phyloP scores from a whole-genome alignment of 2,329 filamentous ascomycete genomes.

The Exophiala viscosa region DNA sequence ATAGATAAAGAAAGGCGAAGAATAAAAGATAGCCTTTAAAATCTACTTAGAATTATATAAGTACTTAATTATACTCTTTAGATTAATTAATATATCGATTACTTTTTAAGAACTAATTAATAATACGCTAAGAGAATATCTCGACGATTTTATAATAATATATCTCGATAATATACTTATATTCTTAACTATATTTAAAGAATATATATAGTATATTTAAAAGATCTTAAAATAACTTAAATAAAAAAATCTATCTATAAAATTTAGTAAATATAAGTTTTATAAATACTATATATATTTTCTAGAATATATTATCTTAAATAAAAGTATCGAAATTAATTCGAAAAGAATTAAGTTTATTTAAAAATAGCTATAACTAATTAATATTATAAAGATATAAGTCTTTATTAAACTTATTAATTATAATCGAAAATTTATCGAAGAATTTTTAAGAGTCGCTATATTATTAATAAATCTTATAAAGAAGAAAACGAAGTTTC shows the following conservation, averaged over 20 bases:
- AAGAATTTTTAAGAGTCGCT: constrained; percentile 25
- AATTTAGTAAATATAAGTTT: constrained; percentile 21
- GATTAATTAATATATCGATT: not conserved
- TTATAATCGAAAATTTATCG: constrained; percentile 33
- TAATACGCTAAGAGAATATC: constrained; percentile 5
- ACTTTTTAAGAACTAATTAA: constrained; percentile 14
- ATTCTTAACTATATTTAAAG: too few species aligned
- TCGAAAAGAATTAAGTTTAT: too few species aligned
- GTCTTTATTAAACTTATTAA: too few species aligned
- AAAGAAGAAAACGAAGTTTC: too few species aligned
- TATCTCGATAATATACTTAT: too few species aligned
- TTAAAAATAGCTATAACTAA: too few species aligned
- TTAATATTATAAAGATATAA: too few species aligned
- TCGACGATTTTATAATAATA: too few species aligned
- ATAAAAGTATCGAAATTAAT: constrained; percentile 30
- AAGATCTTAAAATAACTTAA: too few species aligned
- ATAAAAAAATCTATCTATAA: constrained; percentile 15
- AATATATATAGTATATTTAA: too few species aligned
- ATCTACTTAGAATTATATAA: constrained; percentile 19
- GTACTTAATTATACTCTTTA: constrained; percentile 9
- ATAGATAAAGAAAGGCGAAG: constrained; percentile 18
- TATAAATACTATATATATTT: constrained; percentile 32
- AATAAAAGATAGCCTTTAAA: too few species aligned
- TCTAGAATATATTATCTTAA: constrained; percentile 32
- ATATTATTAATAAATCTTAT: constrained; percentile 23